phyloP scores from a whole-genome alignment of 345 rosid species.

The Mallotus nudiflorus region DNA sequence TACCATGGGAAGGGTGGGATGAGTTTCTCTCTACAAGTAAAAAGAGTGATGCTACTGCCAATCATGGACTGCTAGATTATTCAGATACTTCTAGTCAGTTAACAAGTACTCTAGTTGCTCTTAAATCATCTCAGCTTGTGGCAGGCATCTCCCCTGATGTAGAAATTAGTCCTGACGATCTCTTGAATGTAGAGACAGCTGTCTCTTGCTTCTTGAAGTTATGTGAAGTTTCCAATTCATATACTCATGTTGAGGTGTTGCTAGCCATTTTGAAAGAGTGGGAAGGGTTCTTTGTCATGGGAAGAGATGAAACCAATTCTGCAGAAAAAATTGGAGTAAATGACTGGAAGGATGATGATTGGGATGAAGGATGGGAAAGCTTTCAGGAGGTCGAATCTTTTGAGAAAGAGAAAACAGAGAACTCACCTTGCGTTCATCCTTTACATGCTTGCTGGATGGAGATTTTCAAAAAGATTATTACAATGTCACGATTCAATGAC shows the following conservation, averaged over 20 bases:
- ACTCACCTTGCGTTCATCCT: slow-evolving; percentile 53
- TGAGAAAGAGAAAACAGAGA: slow-evolving; percentile 41
- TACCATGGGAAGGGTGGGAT: slow-evolving; percentile 87
- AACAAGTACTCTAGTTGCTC: slow-evolving; percentile 79
- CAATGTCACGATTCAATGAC: slow-evolving; percentile 37
- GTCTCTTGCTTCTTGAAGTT: slow-evolving; percentile 71
- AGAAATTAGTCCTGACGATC: slow-evolving; percentile 74
- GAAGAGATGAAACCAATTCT: slow-evolving; percentile 41
- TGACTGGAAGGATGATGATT: slow-evolving; percentile 72
- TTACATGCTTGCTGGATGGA: slow-evolving; percentile 77
- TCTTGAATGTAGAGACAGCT: slow-evolving; percentile 51
- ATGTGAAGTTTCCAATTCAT: slow-evolving; percentile 47
- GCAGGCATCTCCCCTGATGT: slow-evolving; percentile 56
- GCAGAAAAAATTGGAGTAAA: slow-evolving; percentile 48
- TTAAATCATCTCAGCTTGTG: slow-evolving; percentile 80
- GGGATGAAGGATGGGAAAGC: slow-evolving; percentile 99
- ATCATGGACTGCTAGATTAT: slow-evolving; percentile 43
- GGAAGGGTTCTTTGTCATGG: slow-evolving; percentile 68
- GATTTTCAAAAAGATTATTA: slow-evolving; percentile 47
- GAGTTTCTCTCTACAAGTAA: slow-evolving; percentile 50
- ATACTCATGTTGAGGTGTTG: slow-evolving; percentile 57
- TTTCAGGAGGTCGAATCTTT: slow-evolving; percentile 69
- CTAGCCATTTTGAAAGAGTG: slow-evolving; percentile 77
- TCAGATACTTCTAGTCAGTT: slow-evolving; percentile 62
- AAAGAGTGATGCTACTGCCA: slow-evolving; percentile 36